Conservation (phyloP, 176 grass and related monocot species). For the Musa schizocarpa region DNA sequence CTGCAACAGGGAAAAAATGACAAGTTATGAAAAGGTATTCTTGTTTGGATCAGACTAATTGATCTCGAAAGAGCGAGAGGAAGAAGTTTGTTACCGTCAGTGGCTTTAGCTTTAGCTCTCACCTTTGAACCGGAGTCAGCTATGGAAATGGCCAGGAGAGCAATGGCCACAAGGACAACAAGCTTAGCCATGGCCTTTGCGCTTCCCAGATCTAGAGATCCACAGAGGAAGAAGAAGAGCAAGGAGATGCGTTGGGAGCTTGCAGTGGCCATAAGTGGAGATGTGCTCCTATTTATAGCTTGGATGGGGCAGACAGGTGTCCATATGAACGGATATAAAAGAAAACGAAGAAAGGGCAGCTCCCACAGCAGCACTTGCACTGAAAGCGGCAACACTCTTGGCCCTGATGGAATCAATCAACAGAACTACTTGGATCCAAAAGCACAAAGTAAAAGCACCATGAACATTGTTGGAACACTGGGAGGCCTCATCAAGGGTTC, state of each 20-base stretch:
- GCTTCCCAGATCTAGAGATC: background rate
- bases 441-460: too few relatives aligned
- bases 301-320: background rate
- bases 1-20: background rate
- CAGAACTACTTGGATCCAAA: too few relatives aligned
- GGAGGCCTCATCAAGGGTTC: too few relatives aligned
- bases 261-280: background rate
- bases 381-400: background rate
- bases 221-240: background rate
- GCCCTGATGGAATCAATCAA: too few relatives aligned
- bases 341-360: background rate
- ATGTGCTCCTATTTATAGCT: background rate
- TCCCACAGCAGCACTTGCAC: background rate
- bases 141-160: slow-evolving; percentile 8
- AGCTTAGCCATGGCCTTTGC: slow-evolving; percentile 18
- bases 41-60: background rate
- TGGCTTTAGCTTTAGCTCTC: background rate
- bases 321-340: background rate
- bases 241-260: background rate
- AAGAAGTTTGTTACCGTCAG: background rate
- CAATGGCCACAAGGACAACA: slow-evolving; percentile 7
- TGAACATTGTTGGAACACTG: too few relatives aligned
- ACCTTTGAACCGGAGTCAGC: slow-evolving; percentile 11
- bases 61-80: background rate
- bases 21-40: background rate